Evolutionary conservation across 805 yeast genomes (phyloP).

Genomic region (fission yeast (Schizosaccharomyces pombe)): DNA sequence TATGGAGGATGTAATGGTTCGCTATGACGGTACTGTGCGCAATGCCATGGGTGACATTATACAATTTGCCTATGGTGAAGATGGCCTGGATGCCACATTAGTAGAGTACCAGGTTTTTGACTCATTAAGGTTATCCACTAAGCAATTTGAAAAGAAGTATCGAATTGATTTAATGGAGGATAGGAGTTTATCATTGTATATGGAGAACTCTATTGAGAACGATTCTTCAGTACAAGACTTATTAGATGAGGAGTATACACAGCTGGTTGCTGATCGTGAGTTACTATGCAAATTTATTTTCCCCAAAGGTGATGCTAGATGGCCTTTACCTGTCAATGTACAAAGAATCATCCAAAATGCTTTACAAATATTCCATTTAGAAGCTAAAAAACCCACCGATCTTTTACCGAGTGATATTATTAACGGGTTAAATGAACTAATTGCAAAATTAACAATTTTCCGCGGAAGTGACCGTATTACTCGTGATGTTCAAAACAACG

Average conservation of each 20-base stretch:
- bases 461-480: constrained; percentile 59
- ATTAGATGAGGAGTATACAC: constrained; percentile 66
- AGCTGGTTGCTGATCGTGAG: constrained; percentile 50
- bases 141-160: constrained; percentile 58
- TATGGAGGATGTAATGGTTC: constrained; percentile 89
- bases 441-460: constrained; percentile 44
- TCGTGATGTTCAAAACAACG: constrained; percentile 76
- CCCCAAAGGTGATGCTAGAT: constrained; percentile 69
- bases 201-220: constrained; percentile 76
- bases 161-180: constrained; percentile 66
- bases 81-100: constrained; percentile 94
- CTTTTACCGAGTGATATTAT: constrained; percentile 66
- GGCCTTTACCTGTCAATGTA: constrained; percentile 95
- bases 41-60: constrained; percentile 90
- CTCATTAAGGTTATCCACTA: constrained; percentile 81
- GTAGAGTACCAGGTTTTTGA: constrained; percentile 92
- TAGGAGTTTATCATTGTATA: constrained; percentile 36
- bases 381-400: constrained; percentile 74
- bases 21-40: constrained; percentile 94
- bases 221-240: constrained; percentile 60
- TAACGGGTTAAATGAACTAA: constrained; percentile 40
- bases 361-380: constrained; percentile 87
- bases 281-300: constrained; percentile 62
- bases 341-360: constrained; percentile 93
- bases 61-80: constrained; percentile 95